These are phyloP conservation scores for Jaminaea rosea DNA, from an alignment of 1,284 basidiomycete genomes.

Conservation along the genomic window DNA sequence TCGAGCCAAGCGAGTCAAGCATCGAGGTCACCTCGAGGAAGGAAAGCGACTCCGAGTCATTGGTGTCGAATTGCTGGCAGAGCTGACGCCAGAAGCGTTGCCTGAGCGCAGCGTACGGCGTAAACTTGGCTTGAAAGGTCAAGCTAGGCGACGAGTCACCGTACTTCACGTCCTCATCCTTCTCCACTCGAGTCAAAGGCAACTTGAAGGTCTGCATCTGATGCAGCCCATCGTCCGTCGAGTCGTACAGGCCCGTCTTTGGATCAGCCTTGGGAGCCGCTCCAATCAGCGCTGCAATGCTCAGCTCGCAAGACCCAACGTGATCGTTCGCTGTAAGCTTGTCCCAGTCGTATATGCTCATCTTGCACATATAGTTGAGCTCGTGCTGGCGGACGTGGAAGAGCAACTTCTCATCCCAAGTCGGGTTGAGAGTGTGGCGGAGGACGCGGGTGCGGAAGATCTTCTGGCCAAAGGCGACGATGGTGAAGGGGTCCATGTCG, in stretches of 20 bases:
- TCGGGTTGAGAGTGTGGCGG: constrained; percentile 61
- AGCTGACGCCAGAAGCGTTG: constrained; percentile 77
- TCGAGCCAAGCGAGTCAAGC: constrained; percentile 93
- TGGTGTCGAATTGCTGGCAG: constrained; percentile 79
- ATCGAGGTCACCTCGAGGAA: constrained; percentile 85
- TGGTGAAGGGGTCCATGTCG: constrained; percentile 41
- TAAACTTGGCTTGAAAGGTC: constrained; percentile 70
- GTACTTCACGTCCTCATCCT: constrained; percentile 29
- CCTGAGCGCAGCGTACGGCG: constrained; percentile 65
- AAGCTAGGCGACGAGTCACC: constrained; percentile 14
- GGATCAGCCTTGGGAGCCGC: constrained; percentile 28
- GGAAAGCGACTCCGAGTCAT: constrained; percentile 69
- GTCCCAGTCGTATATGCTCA: constrained; percentile 44
- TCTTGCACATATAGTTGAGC: constrained; percentile 49
- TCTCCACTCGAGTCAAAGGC: constrained; percentile 19
- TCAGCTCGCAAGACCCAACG: constrained; percentile 27
- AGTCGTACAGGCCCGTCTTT: constrained; percentile 28
- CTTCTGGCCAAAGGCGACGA: constrained; percentile 71
- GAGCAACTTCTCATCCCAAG: constrained; percentile 89
- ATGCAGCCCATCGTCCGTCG: constrained; percentile 12
- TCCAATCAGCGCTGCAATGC: constrained; percentile 26
- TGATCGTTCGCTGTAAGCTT: constrained; percentile 41
- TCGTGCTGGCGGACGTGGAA: constrained; percentile 91
- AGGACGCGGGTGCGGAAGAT: constrained; percentile 75
- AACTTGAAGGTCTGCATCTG: constrained; percentile 25